These are phyloP conservation scores for Cantharellus anzutake DNA, from an alignment of 768 basidiomycete genomes.

Conservation along the genomic window DNA sequence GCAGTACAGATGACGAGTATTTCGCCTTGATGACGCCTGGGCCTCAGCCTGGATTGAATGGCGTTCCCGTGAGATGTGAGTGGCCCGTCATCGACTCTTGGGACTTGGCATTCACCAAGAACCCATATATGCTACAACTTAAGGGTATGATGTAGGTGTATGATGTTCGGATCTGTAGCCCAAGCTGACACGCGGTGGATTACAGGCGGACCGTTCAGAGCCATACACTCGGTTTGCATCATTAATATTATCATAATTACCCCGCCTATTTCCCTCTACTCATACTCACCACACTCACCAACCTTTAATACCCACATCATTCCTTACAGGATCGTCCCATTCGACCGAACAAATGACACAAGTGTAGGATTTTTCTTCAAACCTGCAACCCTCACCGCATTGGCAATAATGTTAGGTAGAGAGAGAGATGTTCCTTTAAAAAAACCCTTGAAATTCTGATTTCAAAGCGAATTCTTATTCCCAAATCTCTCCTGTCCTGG, in stretches of 20 bases:
- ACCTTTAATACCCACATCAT: too few species aligned
- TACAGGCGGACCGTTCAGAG: constrained; percentile 65
- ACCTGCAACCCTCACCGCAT: constrained; percentile 58
- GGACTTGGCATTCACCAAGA: background rate
- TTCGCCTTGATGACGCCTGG: too few species aligned
- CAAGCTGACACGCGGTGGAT: background rate
- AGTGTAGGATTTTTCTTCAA: constrained; percentile 85
- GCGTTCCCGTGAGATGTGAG: constrained; percentile 67
- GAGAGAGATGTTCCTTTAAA: background rate
- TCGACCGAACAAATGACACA: constrained; percentile 68
- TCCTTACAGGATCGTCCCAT: constrained; percentile 41
- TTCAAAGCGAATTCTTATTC: constrained; percentile 15
- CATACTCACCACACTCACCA: background rate
- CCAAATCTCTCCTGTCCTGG: constrained; percentile 11
- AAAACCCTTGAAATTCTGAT: constrained; percentile 18
- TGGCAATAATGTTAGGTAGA: constrained; percentile 19
- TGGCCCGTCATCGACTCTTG: constrained; percentile 10
- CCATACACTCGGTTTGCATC: constrained; percentile 33
- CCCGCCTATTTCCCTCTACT: background rate
- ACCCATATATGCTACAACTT: background rate
- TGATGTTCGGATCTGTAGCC: background rate
- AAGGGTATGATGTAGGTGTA: background rate
- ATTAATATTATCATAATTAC: background rate
- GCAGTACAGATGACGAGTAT: too few species aligned
- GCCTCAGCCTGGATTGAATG: constrained; percentile 17